Evolutionary conservation across 2,329 filamentous ascomycete genomes (phyloP).

Genomic region (Pseudogymnoascus sp.): DNA sequence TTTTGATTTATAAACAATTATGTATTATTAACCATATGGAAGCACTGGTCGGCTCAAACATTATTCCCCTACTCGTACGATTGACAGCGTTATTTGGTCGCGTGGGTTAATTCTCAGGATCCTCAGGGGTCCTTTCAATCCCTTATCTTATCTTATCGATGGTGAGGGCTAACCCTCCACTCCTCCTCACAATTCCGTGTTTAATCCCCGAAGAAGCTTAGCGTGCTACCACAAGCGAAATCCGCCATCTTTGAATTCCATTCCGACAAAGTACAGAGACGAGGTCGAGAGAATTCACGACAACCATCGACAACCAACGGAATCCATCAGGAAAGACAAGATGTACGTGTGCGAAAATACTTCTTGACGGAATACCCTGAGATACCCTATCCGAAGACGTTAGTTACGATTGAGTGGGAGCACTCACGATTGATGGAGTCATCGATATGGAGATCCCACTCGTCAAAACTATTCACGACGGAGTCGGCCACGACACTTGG

Average conservation of each 20-base stretch:
- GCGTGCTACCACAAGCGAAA: conserved; percentile 2
- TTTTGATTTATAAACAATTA: neutral
- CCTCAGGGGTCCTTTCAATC: neutral
- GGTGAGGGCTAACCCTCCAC: conserved; percentile 7
- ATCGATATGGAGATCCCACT: conserved; percentile 6
- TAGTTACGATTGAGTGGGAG: conserved; percentile 6
- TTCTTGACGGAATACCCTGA: conserved; percentile 1
- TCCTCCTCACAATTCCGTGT: neutral
- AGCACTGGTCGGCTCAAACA: neutral
- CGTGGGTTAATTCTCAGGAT: conserved; percentile 1
- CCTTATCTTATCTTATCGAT: conserved; percentile 7
- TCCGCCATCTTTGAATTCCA: conserved; percentile 9
- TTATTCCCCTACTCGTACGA: neutral
- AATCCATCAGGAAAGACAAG: conserved; percentile 11
- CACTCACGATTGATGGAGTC: conserved; percentile 8
- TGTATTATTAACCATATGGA: neutral
- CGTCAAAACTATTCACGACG: conserved; percentile 2
- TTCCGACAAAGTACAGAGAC: conserved; percentile 8
- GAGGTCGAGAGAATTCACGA: conserved; percentile 11
- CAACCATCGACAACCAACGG: conserved; percentile 12
- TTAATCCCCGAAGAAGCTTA: conserved; percentile 5
- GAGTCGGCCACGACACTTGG: neutral
- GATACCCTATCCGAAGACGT: neutral
- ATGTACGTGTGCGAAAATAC: conserved; percentile 12
- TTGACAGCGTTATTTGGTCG: neutral